Base-by-base conservation (phyloP, 176 grass and related monocot genomes). In the Canna indica region DNA sequence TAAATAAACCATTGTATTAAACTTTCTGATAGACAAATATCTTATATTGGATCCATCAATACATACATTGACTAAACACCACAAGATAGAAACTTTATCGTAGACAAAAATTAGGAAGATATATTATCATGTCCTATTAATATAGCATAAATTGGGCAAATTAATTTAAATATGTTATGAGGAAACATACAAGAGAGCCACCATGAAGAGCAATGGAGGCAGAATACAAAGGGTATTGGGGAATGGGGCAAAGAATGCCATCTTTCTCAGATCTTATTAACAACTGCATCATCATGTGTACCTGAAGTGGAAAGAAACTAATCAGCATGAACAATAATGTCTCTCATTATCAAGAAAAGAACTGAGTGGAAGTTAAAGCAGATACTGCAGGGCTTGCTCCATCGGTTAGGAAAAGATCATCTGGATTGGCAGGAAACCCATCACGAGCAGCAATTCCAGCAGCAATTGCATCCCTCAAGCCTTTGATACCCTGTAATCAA, bases 201-300 rank as follows among this genome's bases (percentile, higher is more conserved):
- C 94, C 90, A 58, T 93, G 94, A 73, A 99, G 94, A 74, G 86
- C 82, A 80, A 99, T 93, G 22, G 94, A 88, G 47, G 89, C 94
- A 77, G 94, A 99, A 71, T 99, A 99, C 35, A 99, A 69, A 0
- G 90, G 90, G 76, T 99, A 99, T 79, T 99, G 94, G 62, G 94
- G 90, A 74, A 93, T 90, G 78, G 94, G 94, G 66, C 86, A 90
- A 59, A 99, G 80, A 85, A 99, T 93, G 72, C 94, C 94, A 69
- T 99, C 94, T 68, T 90, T 93, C 90, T 99, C 86, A 59, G 86
- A 90, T 5, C 89, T 85, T 74, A 99, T 81, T 80, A 99, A 66
- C 68, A 99, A 77, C 63, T 99, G 94, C 90, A 93, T 90, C 94
- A 99, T 99, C 86, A 93, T 93, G 70, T 90, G 94, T 65, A 99